Percentiles rank a stretch among this genome's conserved stretches.
phyloP scores from a whole-genome alignment of 2,329 filamentous ascomycete species.

The Geosmithia putterillii region DNA sequence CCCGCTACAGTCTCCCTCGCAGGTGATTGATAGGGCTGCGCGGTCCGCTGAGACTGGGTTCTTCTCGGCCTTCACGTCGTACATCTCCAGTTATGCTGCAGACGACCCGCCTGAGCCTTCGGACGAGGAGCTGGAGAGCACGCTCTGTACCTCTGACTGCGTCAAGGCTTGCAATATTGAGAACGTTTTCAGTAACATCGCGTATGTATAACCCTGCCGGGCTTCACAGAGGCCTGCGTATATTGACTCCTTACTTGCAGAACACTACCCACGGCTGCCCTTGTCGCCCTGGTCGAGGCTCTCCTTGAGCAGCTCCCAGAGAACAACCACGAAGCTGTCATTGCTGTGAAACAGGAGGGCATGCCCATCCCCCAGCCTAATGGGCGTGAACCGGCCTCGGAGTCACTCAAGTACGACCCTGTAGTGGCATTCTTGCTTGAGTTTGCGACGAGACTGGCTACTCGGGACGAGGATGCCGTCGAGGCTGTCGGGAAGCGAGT shows the following conservation, averaged over 20 bases:
- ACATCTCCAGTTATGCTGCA: conserved; percentile 96
- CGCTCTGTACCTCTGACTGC: conserved; percentile 86
- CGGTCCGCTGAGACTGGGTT: conserved; percentile 71
- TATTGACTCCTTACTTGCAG: conserved; percentile 12
- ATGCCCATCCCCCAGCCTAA: conserved; percentile 50
- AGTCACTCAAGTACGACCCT: conserved; percentile 64
- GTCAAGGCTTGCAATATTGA: conserved; percentile 80
- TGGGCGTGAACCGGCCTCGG: conserved; percentile 19
- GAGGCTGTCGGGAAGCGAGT: conserved; percentile 65
- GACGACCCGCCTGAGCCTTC: conserved; percentile 96
- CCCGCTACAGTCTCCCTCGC: conserved; percentile 79
- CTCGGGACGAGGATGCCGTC: conserved; percentile 64
- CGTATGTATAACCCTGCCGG: conserved; percentile 39
- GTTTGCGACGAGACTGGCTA: conserved; percentile 69
- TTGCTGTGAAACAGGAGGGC: conserved; percentile 80
- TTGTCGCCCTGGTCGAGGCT: conserved; percentile 42
- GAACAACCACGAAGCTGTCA: conserved; percentile 62
- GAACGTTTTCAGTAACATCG: conserved; percentile 71
- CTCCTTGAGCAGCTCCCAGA: conserved; percentile 80
- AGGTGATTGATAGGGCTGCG: conserved; percentile 79
- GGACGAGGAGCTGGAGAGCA: conserved; percentile 93
- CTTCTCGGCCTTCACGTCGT: conserved; percentile 89
- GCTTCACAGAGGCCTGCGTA: background rate
- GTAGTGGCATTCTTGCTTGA: conserved; percentile 84
- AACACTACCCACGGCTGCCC: conserved; percentile 20